These are phyloP conservation scores for Cotoneaster glaucophyllus DNA, from an alignment of 306 rosid genomes.

Conservation along the genomic window DNA sequence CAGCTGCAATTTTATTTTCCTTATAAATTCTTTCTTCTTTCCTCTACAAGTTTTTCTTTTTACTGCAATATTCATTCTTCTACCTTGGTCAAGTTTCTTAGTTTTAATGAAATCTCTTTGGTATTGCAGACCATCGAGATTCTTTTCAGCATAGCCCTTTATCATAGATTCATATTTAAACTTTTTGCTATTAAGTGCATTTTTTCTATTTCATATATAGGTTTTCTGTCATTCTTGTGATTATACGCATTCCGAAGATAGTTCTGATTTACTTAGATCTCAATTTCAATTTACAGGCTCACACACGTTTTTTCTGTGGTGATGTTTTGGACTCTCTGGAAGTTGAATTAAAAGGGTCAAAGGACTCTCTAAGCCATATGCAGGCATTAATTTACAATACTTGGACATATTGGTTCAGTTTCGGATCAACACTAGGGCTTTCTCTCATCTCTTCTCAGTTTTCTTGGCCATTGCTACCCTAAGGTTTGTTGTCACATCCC, in stretches of 20 bases:
- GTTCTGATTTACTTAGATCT: slow-evolving; percentile 2
- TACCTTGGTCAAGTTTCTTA: slow-evolving; percentile 12
- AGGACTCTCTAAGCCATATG: slow-evolving; percentile 81
- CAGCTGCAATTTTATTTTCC: too few relatives aligned
- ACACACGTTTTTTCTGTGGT: slow-evolving; percentile 44
- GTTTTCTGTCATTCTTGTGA: background rate
- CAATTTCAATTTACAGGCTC: slow-evolving; percentile 46
- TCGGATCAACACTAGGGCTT: slow-evolving; percentile 50
- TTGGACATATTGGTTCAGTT: slow-evolving; percentile 65
- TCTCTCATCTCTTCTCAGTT: slow-evolving; percentile 59
- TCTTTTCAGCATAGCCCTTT: slow-evolving; percentile 61
- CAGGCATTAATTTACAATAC: slow-evolving; percentile 87
- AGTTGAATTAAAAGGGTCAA: slow-evolving; percentile 62
- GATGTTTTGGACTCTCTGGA: slow-evolving; percentile 66
- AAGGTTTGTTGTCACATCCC: too few relatives aligned
- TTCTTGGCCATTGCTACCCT: slow-evolving; percentile 76
- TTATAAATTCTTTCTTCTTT: too few relatives aligned
- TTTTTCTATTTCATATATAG: too few relatives aligned
- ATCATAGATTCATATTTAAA: background rate
- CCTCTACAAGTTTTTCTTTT: too few relatives aligned
- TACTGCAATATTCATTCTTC: background rate
- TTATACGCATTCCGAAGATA: background rate
- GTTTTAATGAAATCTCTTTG: slow-evolving; percentile 24
- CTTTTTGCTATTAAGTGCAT: background rate
- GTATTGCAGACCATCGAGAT: slow-evolving; percentile 81